Evolutionary conservation across 2,329 filamentous ascomycete species (phyloP).

Genomic region (Lecanicillium sp.): DNA sequence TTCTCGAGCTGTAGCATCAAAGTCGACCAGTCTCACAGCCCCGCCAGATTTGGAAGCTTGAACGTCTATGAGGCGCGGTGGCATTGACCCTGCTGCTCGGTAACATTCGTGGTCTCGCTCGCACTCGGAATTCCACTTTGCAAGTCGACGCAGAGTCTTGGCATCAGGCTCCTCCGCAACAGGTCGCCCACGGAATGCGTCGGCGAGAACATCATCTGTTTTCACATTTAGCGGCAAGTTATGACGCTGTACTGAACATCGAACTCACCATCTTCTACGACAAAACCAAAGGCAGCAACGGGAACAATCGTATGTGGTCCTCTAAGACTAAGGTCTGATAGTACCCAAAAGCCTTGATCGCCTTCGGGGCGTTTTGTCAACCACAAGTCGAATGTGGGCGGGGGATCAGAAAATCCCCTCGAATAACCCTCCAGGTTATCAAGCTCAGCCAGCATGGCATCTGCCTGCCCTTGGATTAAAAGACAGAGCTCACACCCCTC

Average conservation of each 20-base stretch:
- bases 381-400: slow-evolving; percentile 2
- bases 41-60: not conserved
- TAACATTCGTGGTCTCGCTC: not conserved
- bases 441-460: not conserved
- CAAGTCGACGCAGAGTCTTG: not conserved
- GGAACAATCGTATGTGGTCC: not conserved
- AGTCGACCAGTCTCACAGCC: not conserved
- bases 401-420: not conserved
- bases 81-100: not conserved
- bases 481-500: slow-evolving; percentile 1
- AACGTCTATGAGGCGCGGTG: not conserved
- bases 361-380: not conserved
- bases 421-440: not conserved
- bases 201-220: not conserved
- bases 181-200: not conserved
- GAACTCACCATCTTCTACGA: not conserved
- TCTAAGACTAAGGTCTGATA: not conserved
- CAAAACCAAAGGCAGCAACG: slow-evolving; percentile 2
- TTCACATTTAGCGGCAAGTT: not conserved
- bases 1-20: not conserved
- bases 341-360: slow-evolving; percentile 5
- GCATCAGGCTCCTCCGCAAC: not conserved
- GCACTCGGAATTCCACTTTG: not conserved
- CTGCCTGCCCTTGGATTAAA: not conserved
- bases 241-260: not conserved